Base-by-base conservation (phyloP, 306 rosid genomes). In the Vicia faba region DNA sequence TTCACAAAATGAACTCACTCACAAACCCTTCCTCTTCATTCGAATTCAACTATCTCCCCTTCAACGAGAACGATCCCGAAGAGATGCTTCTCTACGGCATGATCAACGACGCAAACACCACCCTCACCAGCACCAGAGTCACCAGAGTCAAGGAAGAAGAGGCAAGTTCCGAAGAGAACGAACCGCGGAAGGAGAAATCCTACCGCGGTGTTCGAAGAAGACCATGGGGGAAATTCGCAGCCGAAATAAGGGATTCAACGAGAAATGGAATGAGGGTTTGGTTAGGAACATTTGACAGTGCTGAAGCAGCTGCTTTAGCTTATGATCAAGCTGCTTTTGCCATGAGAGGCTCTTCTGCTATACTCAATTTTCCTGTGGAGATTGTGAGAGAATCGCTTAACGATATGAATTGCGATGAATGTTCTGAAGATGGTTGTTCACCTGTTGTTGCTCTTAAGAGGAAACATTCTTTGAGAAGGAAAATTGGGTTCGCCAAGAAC, bases 221-320 rank as follows among this genome's bases (percentile, higher is more conserved):
- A 10, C 98, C 98, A 2, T 93, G 98, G 98, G 98, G 98, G 3
- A 93, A 93, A 57, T 93, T 86, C 12, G 98, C 98, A 1, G 98
- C 98, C 0, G 98, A 93, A 64, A 93, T 93, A 61, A 80, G 98
- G 69, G 98, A 93, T 49, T 93, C 98, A 0, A 89, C 98, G 0
- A 77, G 97, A 43, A 84, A 85, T 5, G 97, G 98, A 5, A 64
- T 79, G 46, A 82, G 98, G 79, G 98, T 93, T 0, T 93, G 98
- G 98, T 71, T 93, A 33, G 98, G 98, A 15, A 93, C 98, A 29
- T 93, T 93, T 46, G 98, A 93, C 15, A 93, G 91, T 53, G 97
- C 98, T 0, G 97, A 93, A 66, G 98, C 89, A 0, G 98, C 98
- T 0, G 98, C 98, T 25, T 16, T 93, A 67, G 98, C 98, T 12